Evolutionary conservation across 768 basidiomycete genomes (phyloP).

Genomic region (Coprinopsis strossmayeri): DNA sequence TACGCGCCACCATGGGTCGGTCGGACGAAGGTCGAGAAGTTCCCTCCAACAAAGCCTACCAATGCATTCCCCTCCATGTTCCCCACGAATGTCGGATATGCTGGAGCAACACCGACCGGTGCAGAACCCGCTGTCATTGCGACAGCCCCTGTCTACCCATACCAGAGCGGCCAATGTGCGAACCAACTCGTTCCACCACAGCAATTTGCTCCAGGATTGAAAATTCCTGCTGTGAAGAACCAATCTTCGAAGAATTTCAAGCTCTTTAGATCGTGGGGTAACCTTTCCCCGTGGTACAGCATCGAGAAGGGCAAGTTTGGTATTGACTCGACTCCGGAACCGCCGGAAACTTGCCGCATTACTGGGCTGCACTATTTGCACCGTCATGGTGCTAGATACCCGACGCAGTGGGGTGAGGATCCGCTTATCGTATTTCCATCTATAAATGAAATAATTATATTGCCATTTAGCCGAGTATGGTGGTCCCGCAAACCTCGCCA

Average conservation of each 20-base stretch:
- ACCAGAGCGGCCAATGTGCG: slow-evolving; percentile 56
- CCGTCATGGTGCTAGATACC: slow-evolving; percentile 74
- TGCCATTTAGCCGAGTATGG: slow-evolving; percentile 45
- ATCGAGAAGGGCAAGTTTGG: slow-evolving; percentile 62
- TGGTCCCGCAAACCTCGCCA: slow-evolving; percentile 51
- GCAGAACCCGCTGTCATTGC: slow-evolving; percentile 67
- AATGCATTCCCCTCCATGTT: slow-evolving; percentile 69
- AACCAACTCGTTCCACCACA: slow-evolving; percentile 55
- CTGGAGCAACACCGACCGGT: slow-evolving; percentile 74
- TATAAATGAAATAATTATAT: not conserved
- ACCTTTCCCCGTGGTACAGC: slow-evolving; percentile 82
- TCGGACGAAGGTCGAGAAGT: slow-evolving; percentile 61
- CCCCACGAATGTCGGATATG: slow-evolving; percentile 71
- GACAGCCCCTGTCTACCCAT: slow-evolving; percentile 73
- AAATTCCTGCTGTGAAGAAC: slow-evolving; percentile 9
- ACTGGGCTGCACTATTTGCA: slow-evolving; percentile 77
- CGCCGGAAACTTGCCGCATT: slow-evolving; percentile 62
- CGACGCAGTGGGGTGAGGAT: slow-evolving; percentile 60
- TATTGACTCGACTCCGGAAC: slow-evolving; percentile 60
- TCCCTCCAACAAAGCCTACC: slow-evolving; percentile 68
- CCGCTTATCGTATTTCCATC: not conserved
- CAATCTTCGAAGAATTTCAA: slow-evolving; percentile 37
- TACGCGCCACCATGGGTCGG: slow-evolving; percentile 66
- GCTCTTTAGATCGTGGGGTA: slow-evolving; percentile 77
- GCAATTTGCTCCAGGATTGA: slow-evolving; percentile 15